Percentiles rank a stretch among this genome's conserved stretches.
Conservation (phyloP, 2,329 filamentous ascomycete species). For the Xylaria sp. region DNA sequence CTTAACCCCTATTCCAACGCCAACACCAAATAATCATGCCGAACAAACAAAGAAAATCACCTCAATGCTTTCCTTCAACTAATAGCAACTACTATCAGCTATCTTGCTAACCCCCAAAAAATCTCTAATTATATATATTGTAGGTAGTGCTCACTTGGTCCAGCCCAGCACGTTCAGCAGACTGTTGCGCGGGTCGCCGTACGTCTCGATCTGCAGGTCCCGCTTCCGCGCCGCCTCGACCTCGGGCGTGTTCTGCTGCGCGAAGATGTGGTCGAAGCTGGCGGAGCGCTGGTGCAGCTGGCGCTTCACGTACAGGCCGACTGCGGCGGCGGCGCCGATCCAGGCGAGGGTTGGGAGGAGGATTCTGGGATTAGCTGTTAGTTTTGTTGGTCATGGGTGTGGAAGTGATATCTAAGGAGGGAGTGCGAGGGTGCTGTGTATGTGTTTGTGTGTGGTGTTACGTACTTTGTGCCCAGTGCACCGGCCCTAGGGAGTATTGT, state of each 20-base stretch:
- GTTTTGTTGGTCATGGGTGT: background rate
- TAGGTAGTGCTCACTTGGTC: slow-evolving; percentile 37
- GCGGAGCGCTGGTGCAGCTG: slow-evolving; percentile 42
- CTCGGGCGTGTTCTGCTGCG: slow-evolving; percentile 50
- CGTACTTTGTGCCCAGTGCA: slow-evolving; percentile 39
- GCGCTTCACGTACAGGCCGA: slow-evolving; percentile 42
- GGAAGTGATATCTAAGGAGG: no score
- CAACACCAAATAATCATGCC: slow-evolving; percentile 15
- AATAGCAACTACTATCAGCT: background rate
- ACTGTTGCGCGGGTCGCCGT: slow-evolving; percentile 49
- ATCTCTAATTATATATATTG: background rate
- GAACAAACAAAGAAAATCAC: slow-evolving; percentile 28
- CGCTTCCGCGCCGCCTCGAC: slow-evolving; percentile 44
- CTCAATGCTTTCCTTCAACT: background rate
- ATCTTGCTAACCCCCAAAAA: no score
- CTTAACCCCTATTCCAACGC: slow-evolving; percentile 20
- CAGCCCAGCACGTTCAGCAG: slow-evolving; percentile 49
- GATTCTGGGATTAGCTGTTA: slow-evolving; percentile 12
- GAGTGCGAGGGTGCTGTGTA: no score
- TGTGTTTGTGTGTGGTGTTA: slow-evolving; percentile 23
- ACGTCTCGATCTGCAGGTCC: slow-evolving; percentile 43
- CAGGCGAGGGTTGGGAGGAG: slow-evolving; percentile 35
- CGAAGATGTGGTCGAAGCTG: slow-evolving; percentile 46
- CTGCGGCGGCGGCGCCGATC: slow-evolving; percentile 38
- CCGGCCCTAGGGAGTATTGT: slow-evolving; percentile 36